Evolutionary conservation across 768 basidiomycete genomes (phyloP), one percentile per base, ranked within the genome.

Genomic region (Cystobasidium ongulense): DNA sequence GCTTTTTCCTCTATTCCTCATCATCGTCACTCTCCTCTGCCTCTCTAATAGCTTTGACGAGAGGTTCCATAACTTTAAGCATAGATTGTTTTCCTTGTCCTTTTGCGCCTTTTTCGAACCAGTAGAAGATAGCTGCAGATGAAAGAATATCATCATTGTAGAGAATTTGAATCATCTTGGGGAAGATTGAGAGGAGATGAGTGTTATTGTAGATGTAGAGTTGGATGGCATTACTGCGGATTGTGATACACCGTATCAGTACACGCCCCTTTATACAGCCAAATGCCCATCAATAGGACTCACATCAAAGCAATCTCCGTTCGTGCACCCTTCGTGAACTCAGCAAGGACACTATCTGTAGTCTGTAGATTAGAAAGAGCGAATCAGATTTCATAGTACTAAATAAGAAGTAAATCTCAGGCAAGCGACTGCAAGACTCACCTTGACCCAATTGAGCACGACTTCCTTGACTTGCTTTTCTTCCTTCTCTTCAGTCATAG

Each of bases 151-250:
- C 95, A 79, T 90, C 88, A 83, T 94, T 94, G 84, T 96, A 97
- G 81, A 97, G 84, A 78, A 94, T 89, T 91, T 92, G 78, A 52
- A 99, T 85, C 81, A 98, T 89, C 79, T 93, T 90, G 59, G 92
- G 89, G 85, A 99, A 98, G 65, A 46, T 67, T 17, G 65, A 35
- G 18, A 31, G 41, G 8, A 92, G 86, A 81, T 93, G 93, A 82
- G 93, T 94, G 80, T 97, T 92, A 83, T 95, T 92, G 82, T 98
- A 96, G 81, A 91, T 94, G 83, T 95, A 91, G 76, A 91, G 85
- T 83, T 99, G 95, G 5, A 95, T 91, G 64, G 89, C 86, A 81
- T 98, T 98, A 82, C 77, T 78, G 67, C 39, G 35, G 13, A 17
- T n/a, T 1, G 13, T 27, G 74, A 0, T 1, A 29, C 46, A 17